phyloP scores from a whole-genome alignment of 371 early-diverging fungal genomes.

The Synchytrium microbalum region DNA sequence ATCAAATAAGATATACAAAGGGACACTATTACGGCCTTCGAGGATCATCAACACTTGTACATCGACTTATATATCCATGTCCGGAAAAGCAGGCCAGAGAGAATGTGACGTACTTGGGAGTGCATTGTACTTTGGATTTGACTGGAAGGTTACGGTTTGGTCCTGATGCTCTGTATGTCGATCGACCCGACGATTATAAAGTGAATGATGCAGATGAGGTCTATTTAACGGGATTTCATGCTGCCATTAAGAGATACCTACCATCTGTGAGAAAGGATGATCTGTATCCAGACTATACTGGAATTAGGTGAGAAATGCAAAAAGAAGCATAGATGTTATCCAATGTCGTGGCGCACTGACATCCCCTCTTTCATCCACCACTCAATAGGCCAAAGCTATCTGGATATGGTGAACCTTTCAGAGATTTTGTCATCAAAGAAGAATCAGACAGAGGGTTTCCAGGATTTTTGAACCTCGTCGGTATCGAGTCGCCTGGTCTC shows the following conservation, averaged over 20 bases:
- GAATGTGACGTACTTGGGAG: constrained; percentile 64
- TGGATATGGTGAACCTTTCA: constrained; percentile 59
- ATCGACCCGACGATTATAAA: constrained; percentile 49
- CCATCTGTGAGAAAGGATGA: constrained; percentile 46
- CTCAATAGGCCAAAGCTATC: constrained; percentile 67
- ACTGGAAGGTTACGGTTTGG: constrained; percentile 72
- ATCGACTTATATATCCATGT: constrained; percentile 75
- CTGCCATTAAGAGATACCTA: constrained; percentile 58
- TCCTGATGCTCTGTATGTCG: constrained; percentile 64
- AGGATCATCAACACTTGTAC: constrained; percentile 30
- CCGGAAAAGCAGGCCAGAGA: constrained; percentile 44
- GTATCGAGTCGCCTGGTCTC: constrained; percentile 86
- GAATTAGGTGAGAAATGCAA: constrained; percentile 54
- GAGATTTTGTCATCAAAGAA: constrained; percentile 70
- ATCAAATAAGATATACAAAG: constrained; percentile 59
- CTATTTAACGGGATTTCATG: constrained; percentile 34
- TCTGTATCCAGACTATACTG: constrained; percentile 66
- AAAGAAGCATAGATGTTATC: not conserved
- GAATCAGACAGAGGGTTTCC: constrained; percentile 37
- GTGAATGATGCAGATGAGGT: constrained; percentile 38
- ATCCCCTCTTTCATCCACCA: not conserved
- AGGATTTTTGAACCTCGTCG: constrained; percentile 66
- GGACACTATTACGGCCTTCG: constrained; percentile 69
- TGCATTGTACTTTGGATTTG: constrained; percentile 78
- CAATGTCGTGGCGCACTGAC: not conserved